Evolutionary conservation across 495 filamentous ascomycete genomes (phyloP).

Genomic region (Penicillium egyptiacum): DNA sequence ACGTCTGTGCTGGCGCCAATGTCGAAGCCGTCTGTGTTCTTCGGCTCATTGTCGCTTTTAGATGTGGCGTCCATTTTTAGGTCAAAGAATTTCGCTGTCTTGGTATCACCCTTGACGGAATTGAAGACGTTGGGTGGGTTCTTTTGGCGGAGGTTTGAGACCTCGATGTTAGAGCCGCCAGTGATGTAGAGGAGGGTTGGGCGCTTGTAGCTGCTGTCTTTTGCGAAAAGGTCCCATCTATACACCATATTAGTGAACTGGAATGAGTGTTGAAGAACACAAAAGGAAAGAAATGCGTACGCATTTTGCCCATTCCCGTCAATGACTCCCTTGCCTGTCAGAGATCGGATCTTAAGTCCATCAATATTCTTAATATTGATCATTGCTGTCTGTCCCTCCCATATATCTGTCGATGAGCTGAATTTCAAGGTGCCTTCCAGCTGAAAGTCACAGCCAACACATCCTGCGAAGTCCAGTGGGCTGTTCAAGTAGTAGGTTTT

Average conservation of each 20-base stretch:
- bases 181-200: slow-evolving; percentile 47
- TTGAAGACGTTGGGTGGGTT: slow-evolving; percentile 50
- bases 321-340: slow-evolving; percentile 43
- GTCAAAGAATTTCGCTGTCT: slow-evolving; percentile 32
- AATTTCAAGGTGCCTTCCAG: slow-evolving; percentile 44
- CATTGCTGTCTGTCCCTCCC: slow-evolving; percentile 41
- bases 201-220: slow-evolving; percentile 34
- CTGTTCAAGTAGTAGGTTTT: slow-evolving; percentile 44
- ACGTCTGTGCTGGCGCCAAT: slow-evolving; percentile 45
- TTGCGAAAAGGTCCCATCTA: slow-evolving; percentile 41
- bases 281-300: slow-evolving; percentile 12
- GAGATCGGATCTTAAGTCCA: slow-evolving; percentile 37
- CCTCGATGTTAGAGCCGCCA: slow-evolving; percentile 33
- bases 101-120: slow-evolving; percentile 35
- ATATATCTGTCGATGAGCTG: slow-evolving; percentile 36
- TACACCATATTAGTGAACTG: neutral
- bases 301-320: slow-evolving; percentile 49
- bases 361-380: slow-evolving; percentile 36
- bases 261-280: neutral
- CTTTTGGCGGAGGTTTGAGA: slow-evolving; percentile 36
- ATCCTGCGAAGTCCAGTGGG: slow-evolving; percentile 39
- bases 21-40: slow-evolving; percentile 49
- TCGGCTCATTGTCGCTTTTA: slow-evolving; percentile 37
- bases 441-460: slow-evolving; percentile 42
- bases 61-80: slow-evolving; percentile 37